phyloP scores from a whole-genome alignment of 805 yeast genomes.

The Candida bentonensis region DNA sequence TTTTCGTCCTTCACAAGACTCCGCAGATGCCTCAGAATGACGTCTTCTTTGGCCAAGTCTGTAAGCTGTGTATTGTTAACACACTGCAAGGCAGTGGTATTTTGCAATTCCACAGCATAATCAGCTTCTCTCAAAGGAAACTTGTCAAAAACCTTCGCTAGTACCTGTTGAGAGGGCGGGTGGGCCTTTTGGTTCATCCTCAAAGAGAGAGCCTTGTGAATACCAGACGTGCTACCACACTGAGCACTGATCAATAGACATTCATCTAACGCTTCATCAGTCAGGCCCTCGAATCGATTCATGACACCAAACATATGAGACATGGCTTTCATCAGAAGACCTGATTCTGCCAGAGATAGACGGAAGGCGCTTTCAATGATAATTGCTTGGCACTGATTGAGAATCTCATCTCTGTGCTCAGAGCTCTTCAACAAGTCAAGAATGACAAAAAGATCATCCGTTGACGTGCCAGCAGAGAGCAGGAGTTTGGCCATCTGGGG shows the following conservation, averaged over 20 bases:
- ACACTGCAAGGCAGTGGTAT: neutral
- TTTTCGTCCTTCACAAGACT: neutral
- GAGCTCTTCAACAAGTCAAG: neutral
- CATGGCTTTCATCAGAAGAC: neutral
- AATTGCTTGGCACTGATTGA: neutral
- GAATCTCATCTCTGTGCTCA: neutral
- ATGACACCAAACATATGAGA: constrained; percentile 1
- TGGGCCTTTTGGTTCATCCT: neutral
- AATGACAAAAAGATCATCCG: neutral
- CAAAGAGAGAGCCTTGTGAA: neutral
- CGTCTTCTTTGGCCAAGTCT: neutral
- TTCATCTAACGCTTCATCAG: neutral
- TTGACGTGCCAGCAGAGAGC: neutral
- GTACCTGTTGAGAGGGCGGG: neutral
- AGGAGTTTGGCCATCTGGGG: neutral
- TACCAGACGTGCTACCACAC: neutral
- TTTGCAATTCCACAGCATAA: neutral
- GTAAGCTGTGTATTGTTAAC: neutral
- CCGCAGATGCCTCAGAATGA: neutral
- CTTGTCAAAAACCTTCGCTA: neutral
- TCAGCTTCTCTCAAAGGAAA: neutral
- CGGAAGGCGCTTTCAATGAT: neutral
- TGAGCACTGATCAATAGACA: neutral
- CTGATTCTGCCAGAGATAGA: neutral
- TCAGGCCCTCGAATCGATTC: neutral